phyloP scores from a whole-genome alignment of 2,329 filamentous ascomycete genomes.

The Xylaria arbuscula region DNA sequence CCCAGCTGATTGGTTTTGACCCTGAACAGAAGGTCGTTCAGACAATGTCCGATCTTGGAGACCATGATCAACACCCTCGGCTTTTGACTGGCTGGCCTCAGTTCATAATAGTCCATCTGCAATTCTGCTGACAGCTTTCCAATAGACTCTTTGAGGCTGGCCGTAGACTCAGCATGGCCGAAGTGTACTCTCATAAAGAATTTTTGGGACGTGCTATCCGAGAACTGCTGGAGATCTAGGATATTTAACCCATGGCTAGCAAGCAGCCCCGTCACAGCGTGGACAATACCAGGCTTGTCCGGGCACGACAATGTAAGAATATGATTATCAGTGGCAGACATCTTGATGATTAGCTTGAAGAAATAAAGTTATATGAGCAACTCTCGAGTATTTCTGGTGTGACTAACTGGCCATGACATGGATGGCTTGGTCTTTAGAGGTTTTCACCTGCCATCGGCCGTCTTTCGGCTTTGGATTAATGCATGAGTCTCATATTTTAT shows the following conservation, averaged over 20 bases:
- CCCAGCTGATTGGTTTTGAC: constrained; percentile 78
- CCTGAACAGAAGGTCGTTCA: constrained; percentile 86
- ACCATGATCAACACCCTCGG: constrained; percentile 87
- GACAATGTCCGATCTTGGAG: constrained; percentile 86
- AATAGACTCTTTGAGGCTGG: constrained; percentile 67
- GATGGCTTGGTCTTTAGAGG: constrained; percentile 32
- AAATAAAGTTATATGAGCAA: constrained; percentile 10
- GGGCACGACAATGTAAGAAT: constrained; percentile 86
- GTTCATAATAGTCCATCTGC: constrained; percentile 73
- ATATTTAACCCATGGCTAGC: constrained; percentile 81
- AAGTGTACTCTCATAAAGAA: constrained; percentile 95
- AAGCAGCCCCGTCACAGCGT: constrained; percentile 83
- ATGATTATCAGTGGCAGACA: constrained; percentile 62
- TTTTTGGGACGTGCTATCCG: constrained; percentile 75
- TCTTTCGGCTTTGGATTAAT: constrained; percentile 44
- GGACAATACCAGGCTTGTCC: constrained; percentile 85
- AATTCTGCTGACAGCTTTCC: constrained; percentile 70
- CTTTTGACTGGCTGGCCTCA: constrained; percentile 75
- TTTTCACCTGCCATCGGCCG: constrained; percentile 42
- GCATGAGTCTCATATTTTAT: constrained; percentile 39
- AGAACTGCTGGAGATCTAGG: constrained; percentile 86
- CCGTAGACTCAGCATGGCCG: constrained; percentile 66
- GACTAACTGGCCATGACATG: constrained; percentile 36
- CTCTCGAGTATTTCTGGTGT: constrained; percentile 27
- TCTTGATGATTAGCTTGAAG: constrained; percentile 27